A percentile compares a stretch with the other conserved stretches of the same genome.
Evolutionary conservation across 495 filamentous ascomycete species (phyloP).

Genomic region (Bathelium albidoporum): DNA sequence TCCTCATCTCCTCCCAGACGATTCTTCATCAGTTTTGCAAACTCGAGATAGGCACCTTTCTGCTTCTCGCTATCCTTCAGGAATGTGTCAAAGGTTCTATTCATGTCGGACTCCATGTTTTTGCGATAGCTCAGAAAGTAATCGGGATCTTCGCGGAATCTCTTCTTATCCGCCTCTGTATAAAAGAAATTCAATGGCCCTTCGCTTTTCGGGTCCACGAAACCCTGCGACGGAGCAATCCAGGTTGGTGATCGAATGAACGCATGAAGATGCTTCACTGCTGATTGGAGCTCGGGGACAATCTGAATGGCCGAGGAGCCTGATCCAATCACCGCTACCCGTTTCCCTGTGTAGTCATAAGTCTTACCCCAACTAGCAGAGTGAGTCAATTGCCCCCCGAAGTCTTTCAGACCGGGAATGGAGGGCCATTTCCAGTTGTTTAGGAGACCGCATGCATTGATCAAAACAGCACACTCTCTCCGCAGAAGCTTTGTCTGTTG

Average conservation of each 20-base stretch:
- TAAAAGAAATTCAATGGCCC: constrained; percentile 19
- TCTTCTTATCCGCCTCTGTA: constrained; percentile 28
- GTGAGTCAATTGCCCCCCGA: constrained; percentile 25
- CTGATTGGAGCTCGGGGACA: constrained; percentile 20
- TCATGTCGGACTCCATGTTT: constrained; percentile 25
- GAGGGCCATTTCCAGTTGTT: constrained; percentile 31
- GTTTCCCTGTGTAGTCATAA: constrained; percentile 19
- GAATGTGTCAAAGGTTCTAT: constrained; percentile 30
- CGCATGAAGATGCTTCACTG: constrained; percentile 19
- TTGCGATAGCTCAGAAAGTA: constrained; percentile 27
- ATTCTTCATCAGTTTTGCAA: constrained; percentile 10
- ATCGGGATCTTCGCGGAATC: constrained; percentile 27
- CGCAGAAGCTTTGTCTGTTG: constrained; percentile 16
- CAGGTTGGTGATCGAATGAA: constrained; percentile 31
- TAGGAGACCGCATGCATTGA: constrained; percentile 27
- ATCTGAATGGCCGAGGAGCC: constrained; percentile 30
- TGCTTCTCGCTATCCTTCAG: constrained; percentile 12
- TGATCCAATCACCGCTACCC: constrained; percentile 15
- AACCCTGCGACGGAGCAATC: constrained; percentile 16
- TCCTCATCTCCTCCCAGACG: constrained; percentile 9
- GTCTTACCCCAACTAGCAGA: constrained; percentile 27
- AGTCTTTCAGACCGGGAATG: constrained; percentile 27
- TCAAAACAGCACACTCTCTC: constrained; percentile 26
- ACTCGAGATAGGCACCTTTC: constrained; percentile 6
- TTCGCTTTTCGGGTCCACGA: constrained; percentile 9